Evolutionary conservation across 2,329 filamentous ascomycete species (phyloP), one percentile per base, ranked within the genome.

Genomic region (Coniosporium tulheliwenetii): DNA sequence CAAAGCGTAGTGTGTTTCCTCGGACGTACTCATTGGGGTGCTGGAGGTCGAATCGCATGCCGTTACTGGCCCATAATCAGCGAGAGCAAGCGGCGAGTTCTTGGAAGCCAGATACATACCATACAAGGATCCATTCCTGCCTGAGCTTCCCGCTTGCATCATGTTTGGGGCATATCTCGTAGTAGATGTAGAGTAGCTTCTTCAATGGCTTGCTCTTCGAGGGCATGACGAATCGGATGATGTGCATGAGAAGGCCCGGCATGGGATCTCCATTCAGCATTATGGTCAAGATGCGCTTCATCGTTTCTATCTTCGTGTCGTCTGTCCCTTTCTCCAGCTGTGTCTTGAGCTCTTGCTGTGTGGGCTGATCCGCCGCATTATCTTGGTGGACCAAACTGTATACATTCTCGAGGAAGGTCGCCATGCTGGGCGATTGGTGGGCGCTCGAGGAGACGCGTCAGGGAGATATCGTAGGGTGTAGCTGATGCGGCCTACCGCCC

Each of bases 81-180:
- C 19, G 7, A 26, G 19, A 26, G 19, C 19, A 26, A 26, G 19
- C 19, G 19, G 4, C 19, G 19, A 26, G 19, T 7, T 7, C 7
- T 26, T 7, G 19, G 19, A 26, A 26, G 19, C 19, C 19, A 7
- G 19, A 26, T 26, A 26, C 71, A 51, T 66, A 95, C 89, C 91
- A 98, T 54, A 98, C 91, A 56, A 98, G 68, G 61, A 98, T 98
- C 85, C 95, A 96, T 67, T 98, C 91, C 66, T 98, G 91, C 72
- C 95, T 95, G 48, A 98, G 70, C 73, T 96, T 98, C 56, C 91
- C 91, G 57, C 71, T 79, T 41, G 79, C 71, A 63, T 98, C 91
- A 43, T 86, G 79, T 69, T 98, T 98, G 34, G 89, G 91, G 62
- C 91, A 96, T 60, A 96, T 91, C 66, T 98, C 91, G 61, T 96